Evolutionary conservation across 2,329 filamentous ascomycete genomes (phyloP).

Genomic region (Neoscytalidium dimidiatum): DNA sequence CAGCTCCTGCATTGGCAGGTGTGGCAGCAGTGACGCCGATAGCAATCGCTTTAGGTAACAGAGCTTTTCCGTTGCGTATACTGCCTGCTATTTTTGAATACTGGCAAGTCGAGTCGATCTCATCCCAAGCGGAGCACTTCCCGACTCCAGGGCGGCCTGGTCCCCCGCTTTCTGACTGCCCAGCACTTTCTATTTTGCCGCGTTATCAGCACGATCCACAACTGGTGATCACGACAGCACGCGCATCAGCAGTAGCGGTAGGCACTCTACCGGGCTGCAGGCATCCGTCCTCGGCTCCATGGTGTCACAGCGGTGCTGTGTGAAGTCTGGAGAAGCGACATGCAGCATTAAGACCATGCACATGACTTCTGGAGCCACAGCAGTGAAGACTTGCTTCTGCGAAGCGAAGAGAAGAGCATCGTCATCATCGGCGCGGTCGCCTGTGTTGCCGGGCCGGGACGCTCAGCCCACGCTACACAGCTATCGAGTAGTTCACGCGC

Average conservation of each 20-base stretch:
- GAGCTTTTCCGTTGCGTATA: not conserved
- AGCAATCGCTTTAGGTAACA: not conserved
- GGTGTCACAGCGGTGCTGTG: not conserved
- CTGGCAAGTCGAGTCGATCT: not conserved
- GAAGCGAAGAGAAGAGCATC: not conserved
- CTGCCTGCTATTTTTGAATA: not conserved
- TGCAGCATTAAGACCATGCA: not conserved
- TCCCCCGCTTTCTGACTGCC: not conserved
- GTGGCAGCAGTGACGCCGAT: not conserved
- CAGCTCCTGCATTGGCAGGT: constrained; percentile 7
- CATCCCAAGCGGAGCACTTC: not conserved
- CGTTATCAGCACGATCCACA: not conserved
- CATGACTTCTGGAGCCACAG: constrained; percentile 6
- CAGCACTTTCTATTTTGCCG: not conserved
- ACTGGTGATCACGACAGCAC: not conserved
- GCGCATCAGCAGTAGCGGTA: not conserved
- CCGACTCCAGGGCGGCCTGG: not conserved
- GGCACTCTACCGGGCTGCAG: not conserved
- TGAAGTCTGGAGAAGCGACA: not conserved
- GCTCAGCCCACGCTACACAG: constrained; percentile 2
- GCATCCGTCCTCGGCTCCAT: constrained; percentile 8
- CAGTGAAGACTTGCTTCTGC: not conserved
- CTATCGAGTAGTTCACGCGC: not conserved
- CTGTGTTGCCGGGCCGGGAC: not conserved
- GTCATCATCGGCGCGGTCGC: not conserved